Evolutionary conservation across 176 grass and related monocot genomes (phyloP).

Genomic region (Otatea glauca): DNA sequence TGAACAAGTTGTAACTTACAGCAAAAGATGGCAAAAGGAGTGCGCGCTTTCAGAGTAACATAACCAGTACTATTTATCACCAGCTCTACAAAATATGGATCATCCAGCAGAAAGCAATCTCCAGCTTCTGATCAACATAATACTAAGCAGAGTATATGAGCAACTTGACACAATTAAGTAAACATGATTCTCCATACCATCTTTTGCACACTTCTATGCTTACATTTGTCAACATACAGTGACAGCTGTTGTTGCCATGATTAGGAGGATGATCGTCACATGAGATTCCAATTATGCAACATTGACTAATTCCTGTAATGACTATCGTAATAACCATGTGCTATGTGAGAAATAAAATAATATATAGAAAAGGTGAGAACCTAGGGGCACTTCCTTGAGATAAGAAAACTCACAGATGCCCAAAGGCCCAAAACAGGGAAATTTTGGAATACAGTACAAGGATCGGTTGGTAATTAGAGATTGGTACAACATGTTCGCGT

Average conservation of each 20-base stretch:
- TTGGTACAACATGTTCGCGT: too few relatives aligned
- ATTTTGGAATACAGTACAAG: too few relatives aligned
- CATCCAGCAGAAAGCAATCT: conserved; percentile 52
- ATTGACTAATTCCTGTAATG: conserved; percentile 67
- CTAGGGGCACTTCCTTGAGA: conserved; percentile 57
- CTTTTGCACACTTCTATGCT: conserved; percentile 57
- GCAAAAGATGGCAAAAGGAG: conserved; percentile 54
- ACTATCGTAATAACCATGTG: conserved; percentile 53
- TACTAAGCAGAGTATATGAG: conserved; percentile 64
- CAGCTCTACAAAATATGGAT: conserved; percentile 58
- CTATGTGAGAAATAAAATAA: conserved; percentile 67
- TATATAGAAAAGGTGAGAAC: conserved; percentile 59
- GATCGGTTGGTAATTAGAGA: too few relatives aligned
- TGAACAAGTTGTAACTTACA: conserved; percentile 59
- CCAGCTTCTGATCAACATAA: conserved; percentile 63
- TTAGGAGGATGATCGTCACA: conserved; percentile 48
- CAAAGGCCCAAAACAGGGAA: conserved; percentile 69
- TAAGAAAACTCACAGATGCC: conserved; percentile 69
- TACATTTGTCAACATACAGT: conserved; percentile 55
- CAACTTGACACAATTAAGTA: conserved; percentile 56
- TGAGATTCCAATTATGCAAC: conserved; percentile 58
- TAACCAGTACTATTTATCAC: conserved; percentile 61
- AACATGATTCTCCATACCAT: conserved; percentile 65
- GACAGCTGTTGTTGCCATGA: conserved; percentile 51
- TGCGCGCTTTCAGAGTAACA: conserved; percentile 51